Percentiles rank a stretch among this genome's conserved stretches.
These are phyloP conservation scores for Blastobotrys peoriensis DNA, from an alignment of 805 yeast genomes.

Conservation along the genomic window DNA sequence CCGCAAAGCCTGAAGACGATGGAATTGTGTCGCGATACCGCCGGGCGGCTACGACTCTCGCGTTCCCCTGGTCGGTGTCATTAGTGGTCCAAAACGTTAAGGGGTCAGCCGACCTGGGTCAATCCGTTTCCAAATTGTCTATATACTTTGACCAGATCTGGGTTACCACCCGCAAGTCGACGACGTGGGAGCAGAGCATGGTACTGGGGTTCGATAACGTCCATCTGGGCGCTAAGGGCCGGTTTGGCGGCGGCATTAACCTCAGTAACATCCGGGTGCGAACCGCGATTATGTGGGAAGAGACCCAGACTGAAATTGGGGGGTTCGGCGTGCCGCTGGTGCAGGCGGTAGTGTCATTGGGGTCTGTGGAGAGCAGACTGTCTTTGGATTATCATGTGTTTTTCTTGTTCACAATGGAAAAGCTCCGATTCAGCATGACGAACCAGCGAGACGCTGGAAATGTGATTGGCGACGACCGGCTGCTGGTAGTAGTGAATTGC, in stretches of 20 bases:
- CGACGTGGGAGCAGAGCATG: constrained; percentile 66
- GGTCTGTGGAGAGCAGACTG: constrained; percentile 49
- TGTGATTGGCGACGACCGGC: constrained; percentile 14
- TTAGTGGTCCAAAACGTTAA: constrained; percentile 47
- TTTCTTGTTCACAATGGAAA: constrained; percentile 50
- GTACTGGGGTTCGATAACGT: constrained; percentile 53
- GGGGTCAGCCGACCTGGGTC: constrained; percentile 71
- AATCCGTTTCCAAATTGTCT: constrained; percentile 64
- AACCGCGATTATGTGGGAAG: constrained; percentile 68
- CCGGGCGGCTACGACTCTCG: constrained; percentile 53
- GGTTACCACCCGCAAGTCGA: constrained; percentile 60
- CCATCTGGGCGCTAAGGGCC: constrained; percentile 56
- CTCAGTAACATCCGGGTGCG: constrained; percentile 47
- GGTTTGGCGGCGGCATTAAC: constrained; percentile 67
- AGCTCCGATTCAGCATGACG: constrained; percentile 49
- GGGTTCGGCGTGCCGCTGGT: constrained; percentile 60
- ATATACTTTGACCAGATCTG: constrained; percentile 55
- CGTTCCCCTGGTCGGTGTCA: constrained; percentile 71
- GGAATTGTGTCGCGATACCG: constrained; percentile 37
- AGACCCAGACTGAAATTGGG: constrained; percentile 30
- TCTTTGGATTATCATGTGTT: constrained; percentile 86
- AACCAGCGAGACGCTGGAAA: constrained; percentile 55
- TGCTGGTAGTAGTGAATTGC: constrained; percentile 48
- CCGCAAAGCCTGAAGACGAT: constrained; percentile 1
- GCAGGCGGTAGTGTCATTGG: constrained; percentile 52